Percentiles rank a stretch among this genome's conserved stretches.
Conservation (phyloP, 352 stramenopile species). For the Pythium volutum region DNA sequence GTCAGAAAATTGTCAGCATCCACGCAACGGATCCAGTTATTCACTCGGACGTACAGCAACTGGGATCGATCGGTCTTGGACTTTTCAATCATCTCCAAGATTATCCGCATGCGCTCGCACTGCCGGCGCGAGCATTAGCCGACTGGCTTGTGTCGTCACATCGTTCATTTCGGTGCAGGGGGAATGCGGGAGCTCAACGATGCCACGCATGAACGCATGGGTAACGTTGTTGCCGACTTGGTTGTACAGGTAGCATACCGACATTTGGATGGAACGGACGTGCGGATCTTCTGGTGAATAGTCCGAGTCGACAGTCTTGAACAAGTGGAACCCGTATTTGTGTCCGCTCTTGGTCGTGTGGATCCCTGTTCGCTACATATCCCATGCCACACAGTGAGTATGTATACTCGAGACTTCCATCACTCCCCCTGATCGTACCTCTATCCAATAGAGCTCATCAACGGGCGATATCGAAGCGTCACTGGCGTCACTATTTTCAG, state of each 20-base stretch:
- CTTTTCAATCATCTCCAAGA: conserved; percentile 44
- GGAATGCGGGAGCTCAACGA: conserved; percentile 42
- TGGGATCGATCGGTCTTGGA: conserved; percentile 54
- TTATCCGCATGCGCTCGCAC: conserved; percentile 50
- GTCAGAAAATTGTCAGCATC: background rate
- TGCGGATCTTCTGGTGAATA: conserved; percentile 13
- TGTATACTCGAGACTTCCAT: background rate
- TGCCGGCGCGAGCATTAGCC: conserved; percentile 45
- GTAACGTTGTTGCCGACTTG: conserved; percentile 37
- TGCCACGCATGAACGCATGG: conserved; percentile 57
- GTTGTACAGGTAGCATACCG: conserved; percentile 63
- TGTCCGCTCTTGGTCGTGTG: conserved; percentile 28
- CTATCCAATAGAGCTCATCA: conserved; percentile 61
- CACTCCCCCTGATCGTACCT: conserved; percentile 11
- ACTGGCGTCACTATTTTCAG: conserved; percentile 21
- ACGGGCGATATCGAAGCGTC: conserved; percentile 17
- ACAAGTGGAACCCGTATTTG: conserved; percentile 52
- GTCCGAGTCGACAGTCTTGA: conserved; percentile 54
- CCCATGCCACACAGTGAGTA: background rate
- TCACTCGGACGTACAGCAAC: conserved; percentile 41
- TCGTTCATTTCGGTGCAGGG: conserved; percentile 13
- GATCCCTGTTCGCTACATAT: conserved; percentile 33
- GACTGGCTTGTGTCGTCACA: conserved; percentile 13
- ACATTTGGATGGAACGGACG: conserved; percentile 41
- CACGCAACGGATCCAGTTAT: background rate